Evolutionary conservation across 2,329 filamentous ascomycete species (phyloP), one percentile per base, ranked within the genome.

Genomic region (Pseudogymnoascus sp.): DNA sequence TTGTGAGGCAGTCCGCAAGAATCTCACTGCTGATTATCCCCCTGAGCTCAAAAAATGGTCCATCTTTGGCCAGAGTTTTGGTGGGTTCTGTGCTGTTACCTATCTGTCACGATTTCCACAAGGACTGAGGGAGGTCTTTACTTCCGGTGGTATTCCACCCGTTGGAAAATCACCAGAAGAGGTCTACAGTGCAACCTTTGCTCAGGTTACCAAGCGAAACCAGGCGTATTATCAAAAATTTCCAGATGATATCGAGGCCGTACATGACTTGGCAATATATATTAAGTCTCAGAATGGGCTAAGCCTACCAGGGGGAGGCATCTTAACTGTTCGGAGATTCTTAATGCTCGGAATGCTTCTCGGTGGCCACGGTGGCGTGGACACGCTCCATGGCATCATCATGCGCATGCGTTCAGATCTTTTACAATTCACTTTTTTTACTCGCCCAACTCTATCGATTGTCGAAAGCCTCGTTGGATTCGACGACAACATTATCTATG

Each of bases 41-140:
- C 78, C 83, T 21, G 84, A 88, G 59, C 86, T 89, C 72, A 84
- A 86, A 73, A 87, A 87, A 73, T 97, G 93, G 93, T 89, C 87
- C 64, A 83, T 95, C 31, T 88, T 96, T 66, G 93, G 93, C 8
- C 93, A 97, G 77, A 93, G 88, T 15, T 97, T 96, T 74, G 93
- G 93, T 40, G 93, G 93, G 0, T 97, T 96, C 75, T 90, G 92
- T 71, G 83, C 82, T 59, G 80, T 91, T 35, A 93, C 89, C 7
- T 97, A 97, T 74, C 82, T 97, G 15, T 95, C 89, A 2, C 86
- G 90, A 73, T 87, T 84, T 69, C 90, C 91, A 0, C 83, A 91
- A 64, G 89, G 89, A 0, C 76, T 97, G 23, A 85, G 86, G 31
- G 93, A 97, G 77, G 85, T 86, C 23, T 97, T 96, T 73, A 80